A percentile compares a stretch with the other conserved stretches of the same genome.
Conservation (phyloP, 441 rosid species). For the Populus hybrid region DNA sequence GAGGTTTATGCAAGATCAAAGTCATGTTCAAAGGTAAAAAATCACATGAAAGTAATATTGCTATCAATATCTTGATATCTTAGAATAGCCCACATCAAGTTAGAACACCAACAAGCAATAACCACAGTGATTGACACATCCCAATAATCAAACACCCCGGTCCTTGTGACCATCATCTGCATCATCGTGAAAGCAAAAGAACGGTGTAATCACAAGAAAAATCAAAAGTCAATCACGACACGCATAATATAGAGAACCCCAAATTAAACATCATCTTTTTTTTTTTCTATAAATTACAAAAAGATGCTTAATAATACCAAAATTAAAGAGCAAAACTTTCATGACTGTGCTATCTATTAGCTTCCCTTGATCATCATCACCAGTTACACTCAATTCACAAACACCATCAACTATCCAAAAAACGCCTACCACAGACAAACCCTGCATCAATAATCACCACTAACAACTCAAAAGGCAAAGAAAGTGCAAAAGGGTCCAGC, state of each 20-base stretch:
- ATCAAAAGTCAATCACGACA: background rate
- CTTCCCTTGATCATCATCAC: background rate
- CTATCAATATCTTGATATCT: background rate
- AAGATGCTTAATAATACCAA: background rate
- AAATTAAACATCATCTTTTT: too few relatives aligned
- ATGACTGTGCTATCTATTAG: background rate
- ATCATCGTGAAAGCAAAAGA: background rate
- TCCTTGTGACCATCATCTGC: background rate
- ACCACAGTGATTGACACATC: background rate
- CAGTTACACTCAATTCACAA: background rate
- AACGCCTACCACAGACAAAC: background rate
- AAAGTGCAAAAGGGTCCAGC: background rate
- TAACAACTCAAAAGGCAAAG: background rate
- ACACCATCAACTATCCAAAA: background rate
- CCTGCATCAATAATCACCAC: background rate
- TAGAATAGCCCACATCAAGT: background rate
- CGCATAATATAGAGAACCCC: background rate
- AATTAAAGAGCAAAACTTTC: background rate
- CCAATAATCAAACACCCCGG: background rate
- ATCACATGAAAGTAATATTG: background rate
- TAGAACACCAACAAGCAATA: background rate
- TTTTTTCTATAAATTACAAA: background rate
- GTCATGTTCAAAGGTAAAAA: background rate
- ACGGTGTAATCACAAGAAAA: background rate
- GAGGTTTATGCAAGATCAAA: background rate